Evolutionary conservation across 1,284 basidiomycete genomes (phyloP), one percentile per base, ranked within the genome.

Genomic region (Grifola frondosa): DNA sequence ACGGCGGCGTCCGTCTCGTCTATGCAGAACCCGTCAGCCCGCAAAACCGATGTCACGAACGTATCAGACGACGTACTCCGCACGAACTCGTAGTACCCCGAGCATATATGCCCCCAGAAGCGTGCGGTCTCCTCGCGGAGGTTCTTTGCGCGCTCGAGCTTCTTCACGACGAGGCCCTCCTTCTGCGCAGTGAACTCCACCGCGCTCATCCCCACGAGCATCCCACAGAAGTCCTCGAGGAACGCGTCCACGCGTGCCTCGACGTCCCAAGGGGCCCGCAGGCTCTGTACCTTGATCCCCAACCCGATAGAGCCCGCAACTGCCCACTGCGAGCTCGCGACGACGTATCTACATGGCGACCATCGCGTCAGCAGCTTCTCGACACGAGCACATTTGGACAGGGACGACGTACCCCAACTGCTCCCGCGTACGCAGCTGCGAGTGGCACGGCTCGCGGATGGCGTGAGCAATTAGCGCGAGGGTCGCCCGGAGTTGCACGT

Each of bases 231-330:
- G 1, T 42, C 37, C 34, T 45, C 45, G 5, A 62, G 39, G 50
- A 64, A 64, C 3, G 52, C 52, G 9, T 62, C 58, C 10, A 63
- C 55, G 15, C 62, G 54, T 20, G 54, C 50, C 42, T 64, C 62
- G 15, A 61, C 37, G 39, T 44, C 46, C 38, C 53, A 48, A 1
- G 62, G 60, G 3, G 56, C 20, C 24, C 53, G 54, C 6, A 53
- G 39, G 44, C 58, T 60, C 42, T 64, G 63, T 11, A 64, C 48
- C 33, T 56, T 56, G 43, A 64, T 50, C 2, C 51, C 48, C 29
- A 64, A 37, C 3, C 57, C 59, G 40, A 58, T 48, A n/a, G 57
- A 50, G 25, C 53, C 54, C 17, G 51, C 45, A 12, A 53, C 30
- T 4, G 50, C 43, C 54, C 57, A 59, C 21, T 45, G 16, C 1